A percentile compares a stretch with the other conserved stretches of the same genome.
These are phyloP conservation scores for Amborella trichopoda DNA, from an alignment of 164 flowering plant species.

Conservation along the genomic window DNA sequence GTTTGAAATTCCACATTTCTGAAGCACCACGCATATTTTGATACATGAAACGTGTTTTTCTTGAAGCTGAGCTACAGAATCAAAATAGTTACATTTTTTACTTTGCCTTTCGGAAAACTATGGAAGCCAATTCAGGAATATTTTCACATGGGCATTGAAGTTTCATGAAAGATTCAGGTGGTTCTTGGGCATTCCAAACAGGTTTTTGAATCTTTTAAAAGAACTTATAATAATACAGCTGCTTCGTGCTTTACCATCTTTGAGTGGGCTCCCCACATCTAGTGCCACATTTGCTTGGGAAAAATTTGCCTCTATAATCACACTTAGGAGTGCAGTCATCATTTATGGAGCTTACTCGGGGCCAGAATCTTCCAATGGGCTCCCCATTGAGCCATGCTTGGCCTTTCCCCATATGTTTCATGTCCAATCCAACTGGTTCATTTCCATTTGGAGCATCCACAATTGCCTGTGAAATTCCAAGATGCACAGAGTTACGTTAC, in stretches of 20 bases:
- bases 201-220: too few relatives aligned
- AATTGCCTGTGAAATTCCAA: slow-evolving; percentile 38
- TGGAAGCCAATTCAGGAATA: too few relatives aligned
- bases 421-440: slow-evolving; percentile 94
- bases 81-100: too few relatives aligned
- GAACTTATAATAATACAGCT: too few relatives aligned
- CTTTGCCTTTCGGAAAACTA: too few relatives aligned
- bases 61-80: too few relatives aligned
- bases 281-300: slow-evolving; percentile 71
- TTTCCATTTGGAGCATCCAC: slow-evolving; percentile 75
- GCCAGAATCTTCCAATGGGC: slow-evolving; percentile 96
- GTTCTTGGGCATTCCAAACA: too few relatives aligned
- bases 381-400: slow-evolving; percentile 96
- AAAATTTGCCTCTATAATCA: slow-evolving; percentile 85
- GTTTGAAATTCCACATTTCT: too few relatives aligned
- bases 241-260: slow-evolving; percentile 94
- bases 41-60: too few relatives aligned
- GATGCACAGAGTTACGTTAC: neutral
- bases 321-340: slow-evolving; percentile 56
- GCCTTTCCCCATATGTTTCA: slow-evolving; percentile 97
- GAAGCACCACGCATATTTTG: too few relatives aligned
- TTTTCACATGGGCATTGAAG: too few relatives aligned
- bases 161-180: too few relatives aligned
- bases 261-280: slow-evolving; percentile 97
- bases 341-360: slow-evolving; percentile 44